These are phyloP conservation scores for Auricularia sp. DNA, from an alignment of 768 basidiomycete species.

Conservation along the genomic window DNA sequence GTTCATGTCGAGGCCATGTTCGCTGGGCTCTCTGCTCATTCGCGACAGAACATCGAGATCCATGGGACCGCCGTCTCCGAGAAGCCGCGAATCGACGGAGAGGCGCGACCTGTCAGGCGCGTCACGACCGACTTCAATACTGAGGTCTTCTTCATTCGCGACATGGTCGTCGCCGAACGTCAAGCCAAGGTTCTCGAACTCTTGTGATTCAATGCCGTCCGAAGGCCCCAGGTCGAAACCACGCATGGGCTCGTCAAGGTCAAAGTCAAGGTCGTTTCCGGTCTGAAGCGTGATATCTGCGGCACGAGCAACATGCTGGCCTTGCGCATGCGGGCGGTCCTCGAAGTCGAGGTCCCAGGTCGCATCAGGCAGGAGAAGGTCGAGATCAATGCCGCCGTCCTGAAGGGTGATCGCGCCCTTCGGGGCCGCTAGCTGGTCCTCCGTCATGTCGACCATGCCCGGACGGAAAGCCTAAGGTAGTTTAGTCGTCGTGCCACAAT, in stretches of 20 bases:
- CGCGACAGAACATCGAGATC: slow-evolving; percentile 59
- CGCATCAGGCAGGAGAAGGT: slow-evolving; percentile 68
- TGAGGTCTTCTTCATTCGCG: slow-evolving; percentile 35
- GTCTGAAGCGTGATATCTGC: slow-evolving; percentile 84
- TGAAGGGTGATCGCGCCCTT: slow-evolving; percentile 84
- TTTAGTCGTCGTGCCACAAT: not conserved
- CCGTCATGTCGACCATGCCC: slow-evolving; percentile 90
- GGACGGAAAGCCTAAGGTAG: slow-evolving; percentile 75
- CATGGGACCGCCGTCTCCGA: slow-evolving; percentile 36
- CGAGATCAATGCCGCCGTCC: slow-evolving; percentile 49
- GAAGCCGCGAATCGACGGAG: slow-evolving; percentile 48
- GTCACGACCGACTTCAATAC: slow-evolving; percentile 71
- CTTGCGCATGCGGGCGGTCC: slow-evolving; percentile 51
- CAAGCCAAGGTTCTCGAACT: slow-evolving; percentile 67
- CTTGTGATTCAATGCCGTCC: slow-evolving; percentile 80
- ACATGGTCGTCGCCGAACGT: slow-evolving; percentile 43
- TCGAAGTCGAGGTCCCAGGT: slow-evolving; percentile 81
- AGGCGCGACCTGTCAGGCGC: slow-evolving; percentile 43
- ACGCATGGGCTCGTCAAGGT: slow-evolving; percentile 44
- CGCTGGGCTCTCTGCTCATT: slow-evolving; percentile 52
- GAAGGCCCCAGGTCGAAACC: slow-evolving; percentile 72
- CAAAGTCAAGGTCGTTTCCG: slow-evolving; percentile 58
- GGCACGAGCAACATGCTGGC: slow-evolving; percentile 72
- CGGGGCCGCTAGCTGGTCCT: slow-evolving; percentile 81
- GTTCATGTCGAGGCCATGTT: slow-evolving; percentile 45